Evolutionary conservation across 495 filamentous ascomycete genomes (phyloP).

Genomic region (Tuber brumale): DNA sequence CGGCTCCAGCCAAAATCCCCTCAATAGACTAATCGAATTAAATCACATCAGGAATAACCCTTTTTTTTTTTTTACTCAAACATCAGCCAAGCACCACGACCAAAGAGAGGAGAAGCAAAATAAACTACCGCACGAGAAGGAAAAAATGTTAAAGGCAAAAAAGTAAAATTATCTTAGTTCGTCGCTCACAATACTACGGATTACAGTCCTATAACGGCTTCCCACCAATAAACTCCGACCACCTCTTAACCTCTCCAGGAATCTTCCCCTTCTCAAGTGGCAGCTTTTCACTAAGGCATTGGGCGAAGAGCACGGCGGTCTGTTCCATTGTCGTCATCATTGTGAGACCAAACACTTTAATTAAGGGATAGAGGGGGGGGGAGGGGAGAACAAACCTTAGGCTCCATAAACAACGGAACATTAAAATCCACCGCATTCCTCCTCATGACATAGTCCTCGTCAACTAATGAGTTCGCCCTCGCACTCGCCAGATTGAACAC

Average conservation of each 20-base stretch:
- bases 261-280: slow-evolving; percentile 69
- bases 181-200: background rate
- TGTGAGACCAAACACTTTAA: slow-evolving; percentile 3
- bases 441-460: slow-evolving; percentile 98
- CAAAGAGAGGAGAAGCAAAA: slow-evolving; percentile 25
- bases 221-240: slow-evolving; percentile 89
- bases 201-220: slow-evolving; percentile 67
- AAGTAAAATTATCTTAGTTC: slow-evolving; percentile 7
- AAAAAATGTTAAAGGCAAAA: slow-evolving; percentile 14
- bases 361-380: background rate
- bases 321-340: slow-evolving; percentile 43
- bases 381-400: slow-evolving; percentile 64
- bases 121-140: slow-evolving; percentile 4
- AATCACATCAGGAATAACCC: background rate
- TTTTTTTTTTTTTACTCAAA: slow-evolving; percentile 5
- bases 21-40: background rate
- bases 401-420: slow-evolving; percentile 97
- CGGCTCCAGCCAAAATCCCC: background rate
- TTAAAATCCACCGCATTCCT: slow-evolving; percentile 97
- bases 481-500: slow-evolving; percentile 89
- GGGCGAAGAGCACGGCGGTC: slow-evolving; percentile 92
- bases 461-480: slow-evolving; percentile 73
- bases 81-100: background rate
- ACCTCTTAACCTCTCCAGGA: slow-evolving; percentile 80
- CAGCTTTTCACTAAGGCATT: slow-evolving; percentile 92